Conservation (phyloP, 805 yeast species). For the Hanseniaspora valbyensis region DNA sequence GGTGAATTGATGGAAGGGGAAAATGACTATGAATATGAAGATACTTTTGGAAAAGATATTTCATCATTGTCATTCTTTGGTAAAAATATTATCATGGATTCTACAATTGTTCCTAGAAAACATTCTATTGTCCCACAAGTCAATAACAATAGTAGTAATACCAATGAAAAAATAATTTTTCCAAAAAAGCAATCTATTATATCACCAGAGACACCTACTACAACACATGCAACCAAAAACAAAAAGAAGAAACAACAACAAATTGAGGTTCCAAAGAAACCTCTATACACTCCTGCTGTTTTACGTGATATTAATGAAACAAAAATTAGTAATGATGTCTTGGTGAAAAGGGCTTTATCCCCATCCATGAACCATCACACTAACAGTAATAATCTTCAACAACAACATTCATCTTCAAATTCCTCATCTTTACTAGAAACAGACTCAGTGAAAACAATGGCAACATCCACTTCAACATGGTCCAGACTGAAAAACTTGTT, state of each 20-base stretch:
- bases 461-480: constrained; percentile 8
- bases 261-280: constrained; percentile 69
- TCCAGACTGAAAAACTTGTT: constrained; percentile 1
- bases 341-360: constrained; percentile 26
- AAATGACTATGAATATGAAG: background rate
- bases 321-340: constrained; percentile 34
- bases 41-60: constrained; percentile 6
- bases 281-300: constrained; percentile 85
- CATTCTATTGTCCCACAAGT: constrained; percentile 8
- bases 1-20: constrained; percentile 5
- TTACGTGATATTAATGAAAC: constrained; percentile 43
- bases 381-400: background rate
- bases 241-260: constrained; percentile 42
- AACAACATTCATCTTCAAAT: background rate
- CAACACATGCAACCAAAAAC: background rate
- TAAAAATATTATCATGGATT: constrained; percentile 26
- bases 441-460: background rate
- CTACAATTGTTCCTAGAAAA: constrained; percentile 19
- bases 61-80: constrained; percentile 24
- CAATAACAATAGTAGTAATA: background rate
- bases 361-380: background rate
- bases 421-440: background rate
- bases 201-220: background rate
- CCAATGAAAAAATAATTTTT: background rate
- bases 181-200: background rate